Percentiles rank a stretch among this genome's conserved stretches.
These are phyloP conservation scores for Aspergillus bertholletiae DNA, from an alignment of 495 filamentous ascomycete genomes.

Conservation along the genomic window DNA sequence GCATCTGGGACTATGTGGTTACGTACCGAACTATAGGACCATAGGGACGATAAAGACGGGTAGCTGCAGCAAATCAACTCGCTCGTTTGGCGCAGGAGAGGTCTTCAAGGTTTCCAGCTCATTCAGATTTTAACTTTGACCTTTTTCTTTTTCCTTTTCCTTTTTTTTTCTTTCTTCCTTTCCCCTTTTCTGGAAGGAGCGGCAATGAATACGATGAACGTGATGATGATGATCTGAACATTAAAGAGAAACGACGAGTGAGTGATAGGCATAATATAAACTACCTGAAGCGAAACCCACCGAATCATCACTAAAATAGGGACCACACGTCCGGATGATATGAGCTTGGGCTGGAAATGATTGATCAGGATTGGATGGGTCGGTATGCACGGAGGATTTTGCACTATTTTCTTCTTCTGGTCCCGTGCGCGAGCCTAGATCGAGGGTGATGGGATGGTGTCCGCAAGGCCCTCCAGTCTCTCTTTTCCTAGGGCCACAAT, in stretches of 20 bases:
- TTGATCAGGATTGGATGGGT: conserved; percentile 17
- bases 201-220: not conserved
- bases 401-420: conserved; percentile 10
- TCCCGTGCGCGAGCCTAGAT: conserved; percentile 17
- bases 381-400: conserved; percentile 17
- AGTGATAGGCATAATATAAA: conserved; percentile 2
- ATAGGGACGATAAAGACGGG: conserved; percentile 8
- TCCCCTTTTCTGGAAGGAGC: not conserved
- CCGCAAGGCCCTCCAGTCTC: not conserved
- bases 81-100: not conserved
- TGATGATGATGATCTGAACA: not conserved
- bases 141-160: not conserved
- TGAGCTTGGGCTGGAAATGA: conserved; percentile 13
- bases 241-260: not conserved
- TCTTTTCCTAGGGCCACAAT: not conserved
- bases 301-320: conserved; percentile 7
- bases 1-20: not conserved
- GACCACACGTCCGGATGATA: conserved; percentile 5
- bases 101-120: not conserved
- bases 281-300: conserved; percentile 6
- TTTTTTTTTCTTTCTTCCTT: not conserved
- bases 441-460: not conserved
- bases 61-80: conserved; percentile 12
- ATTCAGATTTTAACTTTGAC: not conserved
- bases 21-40: not conserved